Base-by-base conservation (phyloP, 176 grass and related monocot species). In the Aegilops tauschii region DNA sequence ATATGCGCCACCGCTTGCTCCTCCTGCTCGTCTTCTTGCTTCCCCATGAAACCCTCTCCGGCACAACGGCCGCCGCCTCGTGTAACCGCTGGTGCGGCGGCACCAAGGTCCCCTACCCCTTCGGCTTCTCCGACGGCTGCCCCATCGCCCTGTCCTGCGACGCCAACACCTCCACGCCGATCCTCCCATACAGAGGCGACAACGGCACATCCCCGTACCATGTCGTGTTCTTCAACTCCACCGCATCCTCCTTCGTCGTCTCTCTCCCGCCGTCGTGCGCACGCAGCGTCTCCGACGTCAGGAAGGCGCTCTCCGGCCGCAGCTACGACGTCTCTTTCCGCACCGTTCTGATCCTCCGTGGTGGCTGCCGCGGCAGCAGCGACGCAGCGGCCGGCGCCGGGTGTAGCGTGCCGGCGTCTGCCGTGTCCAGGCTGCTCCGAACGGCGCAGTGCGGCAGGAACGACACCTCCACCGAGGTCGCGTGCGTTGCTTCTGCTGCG, bases 121-220 rank as follows among this genome's bases (percentile, higher is more conserved):
- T 97, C 23, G 92, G 92, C 61, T 97, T 97, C 88, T 88, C 84
- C 16, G 6, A 9, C 9, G 69, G 20, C 12, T 97, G 92, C 77
- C 63, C 16, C 8, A 86, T 97, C 81, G 2, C 3, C 14, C 66
- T 94, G 1, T 35, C 23, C 64, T 94, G 86, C 84, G 62, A 80
- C 75, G 34, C 58, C 25, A 59, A 14, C 20, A 49, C 45, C 12
- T 14, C 12, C 12, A 49, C 11, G 7, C 3, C 52, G 27, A 31
- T 89, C 9, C 87, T 89, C 23, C 58, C 2, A 1, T 61, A 61
- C 58, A 61, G 5, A 31, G 4, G 20, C 7, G 17, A 20, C 58
- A 21, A 18, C n/a, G 4, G 16, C 40, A 2, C 11, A 0, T 49
- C 45, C 1, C 13, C 52, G 3, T 16, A 2, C 5, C 6, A 9